Percentiles rank a stretch among this genome's conserved stretches.
These are phyloP conservation scores for Diaporthe citrichinensis DNA, from an alignment of 2,329 filamentous ascomycete species.

Conservation along the genomic window DNA sequence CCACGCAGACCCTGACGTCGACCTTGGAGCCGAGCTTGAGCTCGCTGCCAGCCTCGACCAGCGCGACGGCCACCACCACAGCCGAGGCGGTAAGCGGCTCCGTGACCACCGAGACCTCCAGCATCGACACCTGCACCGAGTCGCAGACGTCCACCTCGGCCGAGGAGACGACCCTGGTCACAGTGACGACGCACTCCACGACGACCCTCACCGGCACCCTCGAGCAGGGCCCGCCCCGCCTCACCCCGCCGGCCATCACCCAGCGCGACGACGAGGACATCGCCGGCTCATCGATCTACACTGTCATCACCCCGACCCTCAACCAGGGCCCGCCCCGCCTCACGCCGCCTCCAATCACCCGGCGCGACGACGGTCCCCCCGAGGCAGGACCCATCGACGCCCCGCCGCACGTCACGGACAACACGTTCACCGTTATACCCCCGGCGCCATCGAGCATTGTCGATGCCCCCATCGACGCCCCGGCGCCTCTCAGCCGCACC, in stretches of 20 bases:
- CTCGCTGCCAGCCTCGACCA: neutral
- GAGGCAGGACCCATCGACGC: slow-evolving; percentile 1
- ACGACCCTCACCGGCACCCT: neutral
- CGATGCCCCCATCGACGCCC: neutral
- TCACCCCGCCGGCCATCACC: neutral
- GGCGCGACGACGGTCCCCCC: neutral
- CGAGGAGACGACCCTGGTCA: neutral
- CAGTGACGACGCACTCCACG: neutral
- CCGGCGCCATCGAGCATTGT: neutral
- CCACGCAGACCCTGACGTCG: neutral
- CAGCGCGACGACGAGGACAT: neutral
- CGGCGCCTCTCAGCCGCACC: neutral
- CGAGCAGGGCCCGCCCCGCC: neutral
- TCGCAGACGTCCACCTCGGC: neutral
- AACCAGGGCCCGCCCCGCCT: neutral
- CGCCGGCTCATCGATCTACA: too few relatives aligned
- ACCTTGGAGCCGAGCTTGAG: neutral
- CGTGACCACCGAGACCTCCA: neutral
- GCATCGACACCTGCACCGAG: neutral
- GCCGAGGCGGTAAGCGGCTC: neutral
- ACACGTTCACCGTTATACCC: neutral
- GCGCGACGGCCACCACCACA: neutral
- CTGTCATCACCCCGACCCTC: too few relatives aligned
- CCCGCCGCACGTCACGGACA: neutral
- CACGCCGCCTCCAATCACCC: neutral